phyloP scores from a whole-genome alignment of 306 rosid genomes.

The Myrica gale region DNA sequence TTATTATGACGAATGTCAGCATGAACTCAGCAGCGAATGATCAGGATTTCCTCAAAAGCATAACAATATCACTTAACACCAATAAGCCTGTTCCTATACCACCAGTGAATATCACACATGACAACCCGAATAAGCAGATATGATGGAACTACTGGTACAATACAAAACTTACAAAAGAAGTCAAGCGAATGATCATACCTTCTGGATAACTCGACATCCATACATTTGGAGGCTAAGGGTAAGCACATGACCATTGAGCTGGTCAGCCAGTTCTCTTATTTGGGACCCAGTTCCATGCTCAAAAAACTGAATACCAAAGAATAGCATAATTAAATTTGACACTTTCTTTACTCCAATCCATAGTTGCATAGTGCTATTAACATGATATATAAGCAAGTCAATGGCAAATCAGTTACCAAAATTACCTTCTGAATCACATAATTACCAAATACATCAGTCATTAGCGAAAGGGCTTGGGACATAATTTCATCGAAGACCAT shows the following conservation, averaged over 20 bases:
- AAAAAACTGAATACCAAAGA: constrained; percentile 63
- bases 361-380: too few species aligned
- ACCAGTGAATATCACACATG: background rate
- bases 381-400: too few species aligned
- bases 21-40: background rate
- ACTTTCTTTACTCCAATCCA: background rate
- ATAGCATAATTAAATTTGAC: background rate
- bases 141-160: constrained; percentile 4
- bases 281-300: constrained; percentile 87
- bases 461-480: constrained; percentile 88
- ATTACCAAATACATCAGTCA: constrained; percentile 97
- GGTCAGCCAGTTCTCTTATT: constrained; percentile 86
- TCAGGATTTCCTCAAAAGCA: background rate
- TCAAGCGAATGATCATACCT: constrained; percentile 48
- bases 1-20: background rate
- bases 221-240: constrained; percentile 97
- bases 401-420: background rate
- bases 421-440: constrained; percentile 93
- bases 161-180: background rate
- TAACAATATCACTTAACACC: background rate
- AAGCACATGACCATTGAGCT: constrained; percentile 79
- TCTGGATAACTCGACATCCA: constrained; percentile 96
- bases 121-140: constrained; percentile 3
- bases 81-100: background rate
- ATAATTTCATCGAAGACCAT: constrained; percentile 92